Conservation (phyloP, 352 stramenopile species). For the Albugo candida region DNA sequence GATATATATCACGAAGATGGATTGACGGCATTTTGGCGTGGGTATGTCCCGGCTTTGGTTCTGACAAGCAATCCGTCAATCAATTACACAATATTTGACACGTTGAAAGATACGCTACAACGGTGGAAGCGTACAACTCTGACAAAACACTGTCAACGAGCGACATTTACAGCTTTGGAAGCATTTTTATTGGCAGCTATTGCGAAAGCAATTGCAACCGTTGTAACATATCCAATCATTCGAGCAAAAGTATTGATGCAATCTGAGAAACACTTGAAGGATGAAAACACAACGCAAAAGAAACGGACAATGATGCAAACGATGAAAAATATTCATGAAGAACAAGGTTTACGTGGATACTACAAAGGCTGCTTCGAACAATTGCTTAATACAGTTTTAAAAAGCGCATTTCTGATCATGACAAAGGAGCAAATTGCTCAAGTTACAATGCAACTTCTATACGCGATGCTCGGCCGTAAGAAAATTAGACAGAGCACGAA, state of each 20-base stretch:
- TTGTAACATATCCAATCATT: conserved; percentile 80
- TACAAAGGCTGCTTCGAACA: conserved; percentile 66
- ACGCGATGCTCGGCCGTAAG: conserved; percentile 33
- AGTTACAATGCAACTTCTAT: conserved; percentile 54
- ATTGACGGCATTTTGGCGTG: conserved; percentile 67
- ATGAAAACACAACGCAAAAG: conserved; percentile 20
- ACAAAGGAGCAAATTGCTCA: conserved; percentile 70
- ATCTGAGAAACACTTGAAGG: conserved; percentile 21
- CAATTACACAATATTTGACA: conserved; percentile 80
- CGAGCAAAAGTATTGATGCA: conserved; percentile 79
- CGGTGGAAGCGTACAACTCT: conserved; percentile 18
- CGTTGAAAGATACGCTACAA: conserved; percentile 53
- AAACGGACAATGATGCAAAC: conserved; percentile 47
- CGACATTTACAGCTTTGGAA: conserved; percentile 41
- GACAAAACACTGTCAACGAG: conserved; percentile 14
- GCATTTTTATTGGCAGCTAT: conserved; percentile 68
- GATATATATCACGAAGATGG: conserved; percentile 57
- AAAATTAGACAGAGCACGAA: conserved; percentile 3
- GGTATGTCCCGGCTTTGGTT: conserved; percentile 73
- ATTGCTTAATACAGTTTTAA: conserved; percentile 68
- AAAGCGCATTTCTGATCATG: conserved; percentile 67
- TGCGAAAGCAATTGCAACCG: conserved; percentile 63
- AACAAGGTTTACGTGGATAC: conserved; percentile 32
- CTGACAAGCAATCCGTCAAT: conserved; percentile 79
- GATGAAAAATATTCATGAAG: conserved; percentile 36